phyloP scores from a whole-genome alignment of 2,329 filamentous ascomycete species.

The Ophiostoma angusticollis region DNA sequence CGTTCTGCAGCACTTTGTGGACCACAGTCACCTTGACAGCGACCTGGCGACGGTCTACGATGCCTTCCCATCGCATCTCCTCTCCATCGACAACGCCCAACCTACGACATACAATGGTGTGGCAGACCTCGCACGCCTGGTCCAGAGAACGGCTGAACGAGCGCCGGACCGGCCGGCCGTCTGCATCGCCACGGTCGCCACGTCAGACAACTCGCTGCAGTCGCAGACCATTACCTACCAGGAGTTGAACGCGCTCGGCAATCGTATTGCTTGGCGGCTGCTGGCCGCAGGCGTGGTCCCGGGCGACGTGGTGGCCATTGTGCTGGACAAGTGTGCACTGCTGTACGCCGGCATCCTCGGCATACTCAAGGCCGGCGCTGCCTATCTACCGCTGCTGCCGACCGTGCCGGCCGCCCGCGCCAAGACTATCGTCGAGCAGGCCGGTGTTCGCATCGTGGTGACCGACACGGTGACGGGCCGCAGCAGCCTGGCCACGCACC shows the following conservation, averaged over 20 bases:
- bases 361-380: slow-evolving; percentile 60
- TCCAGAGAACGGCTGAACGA: slow-evolving; percentile 38
- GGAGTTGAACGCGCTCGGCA: slow-evolving; percentile 50
- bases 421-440: slow-evolving; percentile 47
- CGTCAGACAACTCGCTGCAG: slow-evolving; percentile 19
- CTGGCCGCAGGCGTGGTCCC: slow-evolving; percentile 29
- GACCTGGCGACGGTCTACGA: slow-evolving; percentile 16
- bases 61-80: slow-evolving; percentile 20
- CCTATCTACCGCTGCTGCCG: slow-evolving; percentile 67
- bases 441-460: slow-evolving; percentile 35
- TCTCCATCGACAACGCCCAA: slow-evolving; percentile 37
- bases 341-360: slow-evolving; percentile 66
- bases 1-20: slow-evolving; percentile 24
- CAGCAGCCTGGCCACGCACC: not conserved
- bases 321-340: slow-evolving; percentile 62
- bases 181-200: slow-evolving; percentile 43
- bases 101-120: slow-evolving; percentile 22
- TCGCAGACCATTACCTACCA: slow-evolving; percentile 45
- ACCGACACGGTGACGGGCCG: slow-evolving; percentile 12
- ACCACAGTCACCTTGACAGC: slow-evolving; percentile 17
- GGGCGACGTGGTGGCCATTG: slow-evolving; percentile 54
- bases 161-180: slow-evolving; percentile 48
- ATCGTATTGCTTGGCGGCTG: slow-evolving; percentile 48
- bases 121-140: slow-evolving; percentile 35
- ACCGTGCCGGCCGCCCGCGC: slow-evolving; percentile 53